Conservation (phyloP, 2,329 filamentous ascomycete species). For the Diaporthe vaccinii region DNA sequence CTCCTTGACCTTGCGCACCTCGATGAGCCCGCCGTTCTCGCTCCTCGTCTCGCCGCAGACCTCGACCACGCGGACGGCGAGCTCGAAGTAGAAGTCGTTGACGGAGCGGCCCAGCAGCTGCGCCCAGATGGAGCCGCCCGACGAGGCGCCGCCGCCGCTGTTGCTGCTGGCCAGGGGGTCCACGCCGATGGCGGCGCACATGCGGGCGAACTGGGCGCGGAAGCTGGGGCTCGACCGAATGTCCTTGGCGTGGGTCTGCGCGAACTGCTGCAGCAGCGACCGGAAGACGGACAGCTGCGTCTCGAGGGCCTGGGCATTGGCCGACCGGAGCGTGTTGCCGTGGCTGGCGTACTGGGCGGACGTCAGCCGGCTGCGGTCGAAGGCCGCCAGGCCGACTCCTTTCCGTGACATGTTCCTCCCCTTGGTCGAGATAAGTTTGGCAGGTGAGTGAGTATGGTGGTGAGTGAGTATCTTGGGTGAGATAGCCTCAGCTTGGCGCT, state of each 20-base stretch:
- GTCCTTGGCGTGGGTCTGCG: constrained; percentile 92
- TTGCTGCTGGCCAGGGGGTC: constrained; percentile 86
- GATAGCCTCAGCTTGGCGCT: not conserved
- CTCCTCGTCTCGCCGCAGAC: constrained; percentile 87
- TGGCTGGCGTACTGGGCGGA: constrained; percentile 92
- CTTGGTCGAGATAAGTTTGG: not conserved
- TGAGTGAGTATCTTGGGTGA: not conserved
- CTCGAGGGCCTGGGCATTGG: constrained; percentile 86
- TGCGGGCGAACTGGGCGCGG: constrained; percentile 96
- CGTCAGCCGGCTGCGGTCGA: constrained; percentile 86
- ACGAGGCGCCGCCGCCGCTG: constrained; percentile 56
- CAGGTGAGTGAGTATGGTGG: not conserved
- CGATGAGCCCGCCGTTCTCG: constrained; percentile 94
- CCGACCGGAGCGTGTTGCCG: constrained; percentile 86
- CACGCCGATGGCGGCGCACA: constrained; percentile 97
- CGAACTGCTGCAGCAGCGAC: constrained; percentile 94
- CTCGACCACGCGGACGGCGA: constrained; percentile 95
- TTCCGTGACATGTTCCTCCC: constrained; percentile 74
- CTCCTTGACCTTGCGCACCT: constrained; percentile 83
- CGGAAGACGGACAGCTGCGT: constrained; percentile 97
- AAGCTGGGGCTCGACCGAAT: constrained; percentile 97
- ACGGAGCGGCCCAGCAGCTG: constrained; percentile 92
- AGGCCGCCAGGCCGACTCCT: constrained; percentile 91
- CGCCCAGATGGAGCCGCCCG: constrained; percentile 83
- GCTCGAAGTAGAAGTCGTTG: constrained; percentile 98